Base-by-base conservation (phyloP, 768 basidiomycete species). In the Boletus reticuloceps region DNA sequence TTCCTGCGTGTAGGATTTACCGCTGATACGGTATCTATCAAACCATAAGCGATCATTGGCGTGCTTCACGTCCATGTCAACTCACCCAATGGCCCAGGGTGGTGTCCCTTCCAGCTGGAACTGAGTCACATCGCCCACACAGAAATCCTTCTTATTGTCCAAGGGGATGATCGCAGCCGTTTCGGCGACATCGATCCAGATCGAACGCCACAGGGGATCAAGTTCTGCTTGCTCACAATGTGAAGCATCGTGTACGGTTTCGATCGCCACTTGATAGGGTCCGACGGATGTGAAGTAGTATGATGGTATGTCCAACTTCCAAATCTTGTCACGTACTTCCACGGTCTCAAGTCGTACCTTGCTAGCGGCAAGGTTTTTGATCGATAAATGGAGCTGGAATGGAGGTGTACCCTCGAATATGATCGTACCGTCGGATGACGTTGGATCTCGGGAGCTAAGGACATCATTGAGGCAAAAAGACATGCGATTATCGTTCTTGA, bases 151-250 rank as follows among this genome's bases (percentile, higher is more conserved):
- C 53, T 84, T 79, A 53, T 86, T 76, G 62, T 89, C 88, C 61
- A 94, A 83, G 6, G 96, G 88, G 44, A 93, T 80, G 51, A 99
- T 94, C 13, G 91, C 85, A 10, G 97, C 97, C 1, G 92, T 92
- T 72, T 99, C 97, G 4, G 94, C 91, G n/a, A 98, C 94, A 61
- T 98, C 93, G 13, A 94, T 82, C 87, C 88, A 89, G 38, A 91
- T 79, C 17, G 83, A 82, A 50, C 82, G 79, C 32, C 73, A 72
- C 36, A 81, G 68, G 3, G 84, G 83, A 56, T 90, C 83, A 14
- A 88, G 75, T 36, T 80, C 75, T 14, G 84, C 81, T 53, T 92
- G 87, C 48, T 85, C 86, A 71, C 97, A 98, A 32, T 79, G 83
- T 6, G 88, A 91, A 16, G 88, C 80, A 72, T 99, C 97, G 13